Evolutionary conservation across 129 eudicot species (phyloP).

Genomic region (Saposhnikovia divaricata): DNA sequence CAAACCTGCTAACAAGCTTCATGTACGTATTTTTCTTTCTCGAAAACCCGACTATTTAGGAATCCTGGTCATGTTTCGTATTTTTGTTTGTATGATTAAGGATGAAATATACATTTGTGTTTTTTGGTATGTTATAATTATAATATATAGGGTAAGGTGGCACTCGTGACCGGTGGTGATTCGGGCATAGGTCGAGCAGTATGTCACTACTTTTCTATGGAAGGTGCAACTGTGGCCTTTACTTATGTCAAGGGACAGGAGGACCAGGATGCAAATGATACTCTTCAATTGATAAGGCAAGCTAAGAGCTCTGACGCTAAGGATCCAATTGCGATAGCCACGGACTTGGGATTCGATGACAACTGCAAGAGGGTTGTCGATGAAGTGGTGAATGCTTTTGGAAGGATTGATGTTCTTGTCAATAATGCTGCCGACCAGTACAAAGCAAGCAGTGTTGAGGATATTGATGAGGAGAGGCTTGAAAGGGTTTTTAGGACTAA

Average conservation of each 20-base stretch:
- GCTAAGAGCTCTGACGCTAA: slow-evolving; percentile 1
- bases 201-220: slow-evolving; percentile 45
- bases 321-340: neutral
- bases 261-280: slow-evolving; percentile 68
- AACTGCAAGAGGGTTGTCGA: neutral
- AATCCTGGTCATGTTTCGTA: too few relatives aligned
- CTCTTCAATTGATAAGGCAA: slow-evolving; percentile 5
- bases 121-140: neutral
- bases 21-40: neutral
- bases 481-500: neutral
- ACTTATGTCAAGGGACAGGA: slow-evolving; percentile 76
- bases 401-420: neutral
- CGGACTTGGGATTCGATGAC: neutral
- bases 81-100: too few relatives aligned
- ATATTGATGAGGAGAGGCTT: neutral
- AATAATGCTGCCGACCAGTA: neutral
- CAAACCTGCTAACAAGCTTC: neutral
- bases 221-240: slow-evolving; percentile 82
- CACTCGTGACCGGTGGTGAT: slow-evolving; percentile 82
- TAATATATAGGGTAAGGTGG: slow-evolving; percentile 22
- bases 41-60: too few relatives aligned
- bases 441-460: neutral
- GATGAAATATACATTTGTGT: too few relatives aligned
- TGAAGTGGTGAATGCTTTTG: neutral
- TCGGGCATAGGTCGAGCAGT: slow-evolving; percentile 88